Conservation (phyloP, 352 stramenopile genomes). For the Thalassiosira exigua region DNA sequence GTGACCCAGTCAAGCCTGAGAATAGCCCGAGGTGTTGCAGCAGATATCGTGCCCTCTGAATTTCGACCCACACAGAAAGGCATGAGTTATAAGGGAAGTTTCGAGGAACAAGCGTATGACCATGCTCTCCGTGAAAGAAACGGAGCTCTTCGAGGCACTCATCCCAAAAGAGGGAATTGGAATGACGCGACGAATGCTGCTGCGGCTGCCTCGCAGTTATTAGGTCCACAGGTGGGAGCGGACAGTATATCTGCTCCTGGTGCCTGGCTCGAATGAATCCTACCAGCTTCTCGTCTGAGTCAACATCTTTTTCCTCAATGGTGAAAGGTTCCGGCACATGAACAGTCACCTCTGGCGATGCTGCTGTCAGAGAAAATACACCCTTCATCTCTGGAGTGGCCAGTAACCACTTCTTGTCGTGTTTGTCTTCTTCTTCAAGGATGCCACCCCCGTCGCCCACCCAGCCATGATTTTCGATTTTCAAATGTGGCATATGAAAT, state of each 20-base stretch:
- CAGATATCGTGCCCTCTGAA: conserved; percentile 45
- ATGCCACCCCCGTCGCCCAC: neutral
- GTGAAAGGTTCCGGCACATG: conserved; percentile 12
- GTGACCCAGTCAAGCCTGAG: conserved; percentile 23
- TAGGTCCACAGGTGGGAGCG: neutral
- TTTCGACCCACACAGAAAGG: conserved; percentile 51
- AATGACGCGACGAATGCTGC: conserved; percentile 21
- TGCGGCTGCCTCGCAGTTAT: neutral
- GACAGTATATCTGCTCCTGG: conserved; percentile 27
- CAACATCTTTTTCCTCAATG: conserved; percentile 19
- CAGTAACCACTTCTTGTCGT: conserved; percentile 36
- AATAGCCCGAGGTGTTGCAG: conserved; percentile 40
- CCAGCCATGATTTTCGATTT: conserved; percentile 5
- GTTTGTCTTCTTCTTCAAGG: neutral
- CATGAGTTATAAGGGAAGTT: conserved; percentile 41
- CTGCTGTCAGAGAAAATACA: conserved; percentile 21
- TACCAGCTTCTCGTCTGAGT: conserved; percentile 25
- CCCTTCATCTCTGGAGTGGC: conserved; percentile 49
- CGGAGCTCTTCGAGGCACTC: conserved; percentile 55
- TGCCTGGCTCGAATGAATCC: conserved; percentile 25
- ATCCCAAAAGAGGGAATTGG: conserved; percentile 56
- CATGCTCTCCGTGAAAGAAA: conserved; percentile 50
- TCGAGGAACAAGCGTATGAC: conserved; percentile 46
- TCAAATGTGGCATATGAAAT: conserved; percentile 29
- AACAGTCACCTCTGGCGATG: no score